These are phyloP conservation scores for Ramichloridium luteum DNA, from an alignment of 2,329 filamentous ascomycete genomes.

Conservation along the genomic window DNA sequence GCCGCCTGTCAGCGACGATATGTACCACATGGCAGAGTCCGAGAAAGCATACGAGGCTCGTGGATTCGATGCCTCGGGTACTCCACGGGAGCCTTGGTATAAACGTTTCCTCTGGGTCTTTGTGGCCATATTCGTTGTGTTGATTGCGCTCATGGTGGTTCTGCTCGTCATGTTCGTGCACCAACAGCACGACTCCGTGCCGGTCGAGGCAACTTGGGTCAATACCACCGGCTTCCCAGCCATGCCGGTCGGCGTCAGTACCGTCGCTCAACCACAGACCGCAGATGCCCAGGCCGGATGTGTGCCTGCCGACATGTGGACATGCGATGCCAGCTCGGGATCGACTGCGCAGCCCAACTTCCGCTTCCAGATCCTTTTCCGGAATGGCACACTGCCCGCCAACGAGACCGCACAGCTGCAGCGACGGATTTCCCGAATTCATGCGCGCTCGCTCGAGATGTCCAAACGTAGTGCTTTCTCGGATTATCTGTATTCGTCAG, in stretches of 20 bases:
- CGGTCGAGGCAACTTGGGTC: conserved; percentile 52
- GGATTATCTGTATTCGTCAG: conserved; percentile 31
- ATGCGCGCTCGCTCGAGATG: conserved; percentile 2
- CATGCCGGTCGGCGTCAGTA: conserved; percentile 72
- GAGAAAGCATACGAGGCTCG: not conserved
- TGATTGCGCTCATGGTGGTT: conserved; percentile 26
- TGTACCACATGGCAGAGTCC: not conserved
- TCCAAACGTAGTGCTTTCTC: conserved; percentile 7
- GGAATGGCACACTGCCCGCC: conserved; percentile 36
- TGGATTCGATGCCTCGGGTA: not conserved
- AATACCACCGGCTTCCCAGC: conserved; percentile 79
- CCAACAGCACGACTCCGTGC: conserved; percentile 26
- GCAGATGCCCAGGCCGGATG: conserved; percentile 45
- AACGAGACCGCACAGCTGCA: conserved; percentile 15
- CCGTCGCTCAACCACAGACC: conserved; percentile 62
- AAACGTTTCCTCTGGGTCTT: conserved; percentile 20
- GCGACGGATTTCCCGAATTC: not conserved
- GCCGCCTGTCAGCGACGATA: not conserved
- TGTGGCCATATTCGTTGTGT: conserved; percentile 21
- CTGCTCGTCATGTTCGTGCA: conserved; percentile 30
- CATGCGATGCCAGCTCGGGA: conserved; percentile 51
- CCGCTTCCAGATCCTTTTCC: conserved; percentile 58
- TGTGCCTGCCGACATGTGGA: conserved; percentile 65
- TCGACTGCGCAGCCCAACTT: conserved; percentile 55
- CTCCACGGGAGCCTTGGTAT: conserved; percentile 13